Evolutionary conservation across 495 filamentous ascomycete species (phyloP).

Genomic region (Achaetomiella virescens): DNA sequence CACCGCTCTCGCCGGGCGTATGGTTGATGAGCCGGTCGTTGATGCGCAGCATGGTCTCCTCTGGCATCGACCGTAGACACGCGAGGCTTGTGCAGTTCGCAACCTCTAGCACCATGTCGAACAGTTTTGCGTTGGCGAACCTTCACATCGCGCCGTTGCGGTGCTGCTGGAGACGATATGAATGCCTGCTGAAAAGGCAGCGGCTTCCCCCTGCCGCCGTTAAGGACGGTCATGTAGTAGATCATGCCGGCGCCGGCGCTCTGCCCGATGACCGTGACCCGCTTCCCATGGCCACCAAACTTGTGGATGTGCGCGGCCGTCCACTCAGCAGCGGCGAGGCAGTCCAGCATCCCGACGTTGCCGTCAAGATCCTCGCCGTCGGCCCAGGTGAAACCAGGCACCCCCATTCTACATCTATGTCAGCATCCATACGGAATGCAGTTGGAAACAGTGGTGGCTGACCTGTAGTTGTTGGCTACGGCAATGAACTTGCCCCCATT

Average conservation of each 20-base stretch:
- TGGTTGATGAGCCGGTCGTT: conserved; percentile 8
- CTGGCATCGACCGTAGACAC: neutral
- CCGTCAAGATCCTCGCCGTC: neutral
- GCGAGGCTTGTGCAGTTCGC: neutral
- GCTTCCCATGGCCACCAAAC: neutral
- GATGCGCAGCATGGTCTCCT: neutral
- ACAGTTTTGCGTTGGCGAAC: neutral
- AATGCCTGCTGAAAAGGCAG: conserved; percentile 11
- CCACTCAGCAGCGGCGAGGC: conserved; percentile 8
- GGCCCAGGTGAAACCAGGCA: neutral
- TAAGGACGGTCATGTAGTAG: neutral
- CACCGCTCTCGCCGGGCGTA: neutral
- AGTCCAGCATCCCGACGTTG: conserved; percentile 11
- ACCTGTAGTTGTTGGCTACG: conserved; percentile 11
- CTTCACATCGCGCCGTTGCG: neutral
- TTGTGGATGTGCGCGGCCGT: neutral
- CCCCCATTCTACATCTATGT: neutral
- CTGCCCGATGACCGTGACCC: conserved; percentile 7
- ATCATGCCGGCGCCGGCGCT: conserved; percentile 11
- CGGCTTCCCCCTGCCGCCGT: neutral
- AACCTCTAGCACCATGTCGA: neutral
- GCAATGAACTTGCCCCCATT: conserved; percentile 2
- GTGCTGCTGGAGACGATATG: neutral
- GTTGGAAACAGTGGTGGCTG: neutral
- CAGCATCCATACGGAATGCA: neutral